These are phyloP conservation scores for Lactarius hengduanensis DNA, from an alignment of 768 basidiomycete species.

Conservation along the genomic window DNA sequence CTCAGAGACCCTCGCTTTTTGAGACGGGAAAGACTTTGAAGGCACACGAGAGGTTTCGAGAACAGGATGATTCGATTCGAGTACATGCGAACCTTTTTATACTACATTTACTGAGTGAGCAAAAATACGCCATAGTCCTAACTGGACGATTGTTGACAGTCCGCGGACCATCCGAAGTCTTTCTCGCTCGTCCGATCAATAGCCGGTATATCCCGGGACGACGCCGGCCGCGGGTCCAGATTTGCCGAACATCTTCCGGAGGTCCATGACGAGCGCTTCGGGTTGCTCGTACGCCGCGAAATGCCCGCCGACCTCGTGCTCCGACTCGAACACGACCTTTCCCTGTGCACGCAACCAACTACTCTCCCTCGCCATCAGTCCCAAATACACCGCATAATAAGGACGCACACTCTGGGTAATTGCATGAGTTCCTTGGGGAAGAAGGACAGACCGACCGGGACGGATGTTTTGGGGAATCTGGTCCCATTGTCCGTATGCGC, in stretches of 20 bases:
- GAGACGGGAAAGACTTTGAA: too few species aligned
- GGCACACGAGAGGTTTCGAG: too few species aligned
- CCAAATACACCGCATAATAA: background rate
- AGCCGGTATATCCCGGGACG: background rate
- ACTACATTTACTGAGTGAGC: too few species aligned
- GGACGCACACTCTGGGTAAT: slow-evolving; percentile 41
- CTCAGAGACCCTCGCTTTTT: too few species aligned
- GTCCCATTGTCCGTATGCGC: background rate
- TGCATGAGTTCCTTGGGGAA: slow-evolving; percentile 48
- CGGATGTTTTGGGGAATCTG: slow-evolving; percentile 13
- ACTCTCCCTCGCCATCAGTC: background rate
- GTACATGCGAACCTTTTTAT: too few species aligned
- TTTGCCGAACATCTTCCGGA: slow-evolving; percentile 15
- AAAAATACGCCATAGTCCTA: too few species aligned
- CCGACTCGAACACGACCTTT: slow-evolving; percentile 47
- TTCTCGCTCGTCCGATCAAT: background rate
- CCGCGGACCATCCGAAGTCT: too few species aligned
- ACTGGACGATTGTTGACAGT: too few species aligned
- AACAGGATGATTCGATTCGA: too few species aligned
- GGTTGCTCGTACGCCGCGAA: slow-evolving; percentile 7
- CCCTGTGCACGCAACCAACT: slow-evolving; percentile 33
- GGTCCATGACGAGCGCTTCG: background rate
- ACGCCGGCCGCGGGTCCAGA: slow-evolving; percentile 3
- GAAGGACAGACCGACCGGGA: slow-evolving; percentile 50
- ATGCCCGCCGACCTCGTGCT: slow-evolving; percentile 38